These are phyloP conservation scores for Triticum turgidum DNA, from an alignment of 176 grass and related monocot genomes.

Conservation along the genomic window DNA sequence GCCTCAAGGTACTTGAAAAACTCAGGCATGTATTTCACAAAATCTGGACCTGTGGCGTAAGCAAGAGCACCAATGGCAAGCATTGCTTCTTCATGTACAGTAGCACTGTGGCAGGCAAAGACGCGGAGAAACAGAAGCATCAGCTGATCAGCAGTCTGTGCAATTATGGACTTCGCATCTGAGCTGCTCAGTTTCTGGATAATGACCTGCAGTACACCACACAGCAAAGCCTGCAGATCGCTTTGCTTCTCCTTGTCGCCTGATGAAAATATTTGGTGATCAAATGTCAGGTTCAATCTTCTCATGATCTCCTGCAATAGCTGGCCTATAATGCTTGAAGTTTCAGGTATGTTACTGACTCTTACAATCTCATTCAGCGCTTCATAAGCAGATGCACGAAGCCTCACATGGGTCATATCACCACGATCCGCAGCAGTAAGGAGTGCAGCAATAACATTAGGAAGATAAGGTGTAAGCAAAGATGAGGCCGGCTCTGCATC, in stretches of 20 bases:
- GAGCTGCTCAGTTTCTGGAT: conserved; percentile 81
- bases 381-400: conserved; percentile 84
- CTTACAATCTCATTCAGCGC: conserved; percentile 91
- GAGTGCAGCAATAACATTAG: conserved; percentile 71
- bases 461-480: conserved; percentile 79
- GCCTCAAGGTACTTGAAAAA: conserved; percentile 86
- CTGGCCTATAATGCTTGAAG: conserved; percentile 63
- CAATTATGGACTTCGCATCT: conserved; percentile 65
- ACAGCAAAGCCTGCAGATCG: conserved; percentile 81
- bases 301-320: conserved; percentile 83
- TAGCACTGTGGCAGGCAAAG: conserved; percentile 80
- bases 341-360: conserved; percentile 65
- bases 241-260: conserved; percentile 90
- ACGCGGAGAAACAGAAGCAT: conserved; percentile 82
- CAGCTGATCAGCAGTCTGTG: conserved; percentile 72
- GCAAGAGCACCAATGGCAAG: conserved; percentile 91
- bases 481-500: conserved; percentile 52
- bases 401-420: conserved; percentile 62
- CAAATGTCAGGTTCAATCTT: conserved; percentile 71
- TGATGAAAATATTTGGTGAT: conserved; percentile 60
- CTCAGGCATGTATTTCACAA: conserved; percentile 81
- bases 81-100: conserved; percentile 98
- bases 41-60: conserved; percentile 85
- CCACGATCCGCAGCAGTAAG: conserved; percentile 71
- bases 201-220: conserved; percentile 86